Evolutionary conservation across 2,329 filamentous ascomycete genomes (phyloP).

Genomic region (Sporothrix brunneoviolacea): DNA sequence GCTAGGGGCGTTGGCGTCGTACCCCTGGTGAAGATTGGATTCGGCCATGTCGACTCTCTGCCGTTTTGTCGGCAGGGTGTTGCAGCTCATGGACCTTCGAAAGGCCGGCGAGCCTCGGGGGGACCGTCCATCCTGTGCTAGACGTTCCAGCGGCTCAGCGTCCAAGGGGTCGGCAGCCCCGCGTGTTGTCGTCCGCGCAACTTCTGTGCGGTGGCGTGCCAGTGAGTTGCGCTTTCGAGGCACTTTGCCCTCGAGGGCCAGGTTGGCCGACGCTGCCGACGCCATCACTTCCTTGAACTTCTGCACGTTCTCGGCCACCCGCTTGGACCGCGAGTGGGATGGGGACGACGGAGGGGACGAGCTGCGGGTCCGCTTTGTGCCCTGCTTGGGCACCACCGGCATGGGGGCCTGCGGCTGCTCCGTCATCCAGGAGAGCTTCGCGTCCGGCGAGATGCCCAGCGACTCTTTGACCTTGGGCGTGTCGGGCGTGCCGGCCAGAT

Average conservation of each 20-base stretch:
- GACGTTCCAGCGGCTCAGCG: background rate
- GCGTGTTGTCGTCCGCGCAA: background rate
- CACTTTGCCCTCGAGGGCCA: conserved; percentile 56
- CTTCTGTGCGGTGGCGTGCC: conserved; percentile 9
- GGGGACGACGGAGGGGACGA: conserved; percentile 69
- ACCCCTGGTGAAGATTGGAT: background rate
- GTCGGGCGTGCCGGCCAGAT: conserved; percentile 45
- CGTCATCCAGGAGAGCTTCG: conserved; percentile 56
- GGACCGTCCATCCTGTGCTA: conserved; percentile 27
- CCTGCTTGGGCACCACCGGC: conserved; percentile 39
- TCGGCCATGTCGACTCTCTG: conserved; percentile 48
- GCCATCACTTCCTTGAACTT: conserved; percentile 52
- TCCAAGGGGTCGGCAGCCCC: background rate
- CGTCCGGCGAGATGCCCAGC: conserved; percentile 49
- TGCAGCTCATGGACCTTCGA: conserved; percentile 60
- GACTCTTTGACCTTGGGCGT: conserved; percentile 31
- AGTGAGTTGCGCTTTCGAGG: conserved; percentile 8
- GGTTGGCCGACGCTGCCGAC: conserved; percentile 53
- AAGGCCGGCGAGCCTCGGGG: conserved; percentile 27
- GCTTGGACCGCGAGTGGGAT: conserved; percentile 37
- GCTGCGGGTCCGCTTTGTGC: conserved; percentile 63
- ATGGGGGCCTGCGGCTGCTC: conserved; percentile 37
- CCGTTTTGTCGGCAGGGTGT: conserved; percentile 62
- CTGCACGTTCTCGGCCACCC: conserved; percentile 50
- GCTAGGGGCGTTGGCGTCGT: too few relatives aligned